Percentiles rank a stretch among this genome's conserved stretches.
These are phyloP conservation scores for Colletotrichum truncatum DNA, from an alignment of 2,329 filamentous ascomycete species.

Conservation along the genomic window DNA sequence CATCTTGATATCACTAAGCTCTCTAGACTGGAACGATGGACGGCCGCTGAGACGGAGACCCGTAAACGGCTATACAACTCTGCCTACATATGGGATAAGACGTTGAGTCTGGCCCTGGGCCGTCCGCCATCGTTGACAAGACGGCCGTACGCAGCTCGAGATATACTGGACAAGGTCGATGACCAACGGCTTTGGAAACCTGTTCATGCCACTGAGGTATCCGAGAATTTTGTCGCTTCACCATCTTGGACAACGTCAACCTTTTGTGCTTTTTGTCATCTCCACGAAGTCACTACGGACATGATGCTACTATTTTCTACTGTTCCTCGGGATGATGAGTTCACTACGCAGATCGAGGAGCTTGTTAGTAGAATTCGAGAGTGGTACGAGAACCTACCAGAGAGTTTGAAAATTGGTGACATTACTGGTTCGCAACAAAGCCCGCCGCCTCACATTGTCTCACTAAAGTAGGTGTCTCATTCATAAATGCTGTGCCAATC, in stretches of 20 bases:
- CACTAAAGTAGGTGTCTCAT: slow-evolving; percentile 21
- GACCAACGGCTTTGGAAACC: slow-evolving; percentile 27
- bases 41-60: slow-evolving; percentile 31
- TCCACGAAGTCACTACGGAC: slow-evolving; percentile 32
- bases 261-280: slow-evolving; percentile 27
- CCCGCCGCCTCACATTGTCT: slow-evolving; percentile 29
- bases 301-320: slow-evolving; percentile 32
- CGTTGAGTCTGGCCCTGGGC: slow-evolving; percentile 32
- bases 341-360: slow-evolving; percentile 7
- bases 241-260: slow-evolving; percentile 19
- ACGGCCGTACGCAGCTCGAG: slow-evolving; percentile 16
- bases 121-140: slow-evolving; percentile 23
- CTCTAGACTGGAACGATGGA: slow-evolving; percentile 30
- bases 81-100: slow-evolving; percentile 36
- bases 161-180: slow-evolving; percentile 32
- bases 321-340: not conserved
- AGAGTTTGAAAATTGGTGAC: slow-evolving; percentile 9
- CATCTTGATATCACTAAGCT: slow-evolving; percentile 31
- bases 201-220: slow-evolving; percentile 19
- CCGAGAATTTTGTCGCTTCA: not conserved
- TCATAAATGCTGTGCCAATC: not conserved
- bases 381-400: slow-evolving; percentile 18
- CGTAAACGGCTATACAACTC: slow-evolving; percentile 34
- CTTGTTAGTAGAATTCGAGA: slow-evolving; percentile 8
- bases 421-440: not conserved